Percentiles rank a stretch among this genome's conserved stretches.
These are phyloP conservation scores for Trichoderma pleuroti DNA, from an alignment of 2,329 filamentous ascomycete species.

Conservation along the genomic window DNA sequence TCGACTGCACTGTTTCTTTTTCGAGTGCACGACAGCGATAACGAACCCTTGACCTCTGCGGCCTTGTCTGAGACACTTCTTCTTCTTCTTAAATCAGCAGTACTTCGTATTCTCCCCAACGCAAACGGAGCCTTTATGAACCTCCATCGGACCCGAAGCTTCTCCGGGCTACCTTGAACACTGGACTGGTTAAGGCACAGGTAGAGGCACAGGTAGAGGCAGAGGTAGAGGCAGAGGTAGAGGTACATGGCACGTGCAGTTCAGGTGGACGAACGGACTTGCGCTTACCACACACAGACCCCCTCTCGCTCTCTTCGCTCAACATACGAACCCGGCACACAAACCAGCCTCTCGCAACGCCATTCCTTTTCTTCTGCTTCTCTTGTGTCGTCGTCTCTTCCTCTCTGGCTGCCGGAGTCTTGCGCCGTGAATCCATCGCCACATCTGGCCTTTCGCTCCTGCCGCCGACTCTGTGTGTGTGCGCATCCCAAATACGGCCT, in stretches of 20 bases:
- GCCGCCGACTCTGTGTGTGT: not conserved
- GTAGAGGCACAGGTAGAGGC: not conserved
- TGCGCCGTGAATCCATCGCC: not conserved
- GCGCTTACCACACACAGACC: conserved; percentile 7
- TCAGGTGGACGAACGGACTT: not conserved
- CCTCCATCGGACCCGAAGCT: not conserved
- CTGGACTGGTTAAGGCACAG: too few relatives aligned
- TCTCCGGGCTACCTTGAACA: not conserved
- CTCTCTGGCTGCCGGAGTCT: not conserved
- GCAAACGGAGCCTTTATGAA: not conserved
- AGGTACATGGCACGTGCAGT: not conserved
- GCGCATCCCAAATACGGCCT: not conserved
- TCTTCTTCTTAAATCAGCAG: not conserved
- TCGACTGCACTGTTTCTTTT: not conserved
- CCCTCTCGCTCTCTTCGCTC: conserved; percentile 3
- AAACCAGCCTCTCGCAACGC: conserved; percentile 5
- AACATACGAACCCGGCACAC: not conserved
- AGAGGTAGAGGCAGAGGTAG: not conserved
- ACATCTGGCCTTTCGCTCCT: not conserved
- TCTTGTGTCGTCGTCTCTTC: not conserved
- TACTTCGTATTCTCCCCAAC: not conserved
- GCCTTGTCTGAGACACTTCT: not conserved
- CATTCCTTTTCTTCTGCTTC: conserved; percentile 1
- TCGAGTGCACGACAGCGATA: not conserved
- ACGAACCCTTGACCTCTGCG: not conserved